Conservation (phyloP, 208 protist species). For the Angomonas ambiguus region DNA sequence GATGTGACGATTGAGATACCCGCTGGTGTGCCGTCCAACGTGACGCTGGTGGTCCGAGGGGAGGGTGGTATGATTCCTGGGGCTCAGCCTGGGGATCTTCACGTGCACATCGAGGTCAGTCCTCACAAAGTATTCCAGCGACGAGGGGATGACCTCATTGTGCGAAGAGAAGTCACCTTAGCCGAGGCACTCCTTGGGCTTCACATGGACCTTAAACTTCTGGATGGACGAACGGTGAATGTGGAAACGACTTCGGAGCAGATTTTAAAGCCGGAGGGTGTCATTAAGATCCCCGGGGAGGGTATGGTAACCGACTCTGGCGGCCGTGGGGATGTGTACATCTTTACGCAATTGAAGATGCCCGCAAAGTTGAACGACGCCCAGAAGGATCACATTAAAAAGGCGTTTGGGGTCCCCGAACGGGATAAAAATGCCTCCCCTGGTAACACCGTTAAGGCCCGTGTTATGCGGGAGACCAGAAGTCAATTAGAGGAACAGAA, state of each 20-base stretch:
- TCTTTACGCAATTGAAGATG: slow-evolving; percentile 79
- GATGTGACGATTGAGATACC: slow-evolving; percentile 95
- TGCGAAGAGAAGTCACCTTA: slow-evolving; percentile 90
- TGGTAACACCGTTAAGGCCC: slow-evolving; percentile 72
- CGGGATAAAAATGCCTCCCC: slow-evolving; percentile 21
- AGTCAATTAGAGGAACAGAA: slow-evolving; percentile 80
- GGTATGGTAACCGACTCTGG: slow-evolving; percentile 77
- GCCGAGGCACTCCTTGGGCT: slow-evolving; percentile 92
- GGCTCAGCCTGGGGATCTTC: slow-evolving; percentile 94
- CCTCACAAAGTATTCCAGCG: slow-evolving; percentile 92
- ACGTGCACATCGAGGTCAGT: slow-evolving; percentile 94
- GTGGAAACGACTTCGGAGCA: slow-evolving; percentile 58
- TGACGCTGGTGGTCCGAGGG: slow-evolving; percentile 94
- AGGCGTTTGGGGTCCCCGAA: slow-evolving; percentile 60
- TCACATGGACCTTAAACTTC: slow-evolving; percentile 80
- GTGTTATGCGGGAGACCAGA: slow-evolving; percentile 65
- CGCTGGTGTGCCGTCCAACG: slow-evolving; percentile 92
- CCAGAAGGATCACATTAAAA: slow-evolving; percentile 58
- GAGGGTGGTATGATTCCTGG: slow-evolving; percentile 94
- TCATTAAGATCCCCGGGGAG: slow-evolving; percentile 78
- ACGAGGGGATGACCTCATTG: slow-evolving; percentile 92
- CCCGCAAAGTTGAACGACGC: slow-evolving; percentile 58
- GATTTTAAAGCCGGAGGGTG: slow-evolving; percentile 69
- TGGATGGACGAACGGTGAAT: slow-evolving; percentile 88
- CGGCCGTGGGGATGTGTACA: slow-evolving; percentile 78